Evolutionary conservation across 306 rosid species (phyloP), one percentile per base, ranked within the genome.

Genomic region (Vigna nakashimae): DNA sequence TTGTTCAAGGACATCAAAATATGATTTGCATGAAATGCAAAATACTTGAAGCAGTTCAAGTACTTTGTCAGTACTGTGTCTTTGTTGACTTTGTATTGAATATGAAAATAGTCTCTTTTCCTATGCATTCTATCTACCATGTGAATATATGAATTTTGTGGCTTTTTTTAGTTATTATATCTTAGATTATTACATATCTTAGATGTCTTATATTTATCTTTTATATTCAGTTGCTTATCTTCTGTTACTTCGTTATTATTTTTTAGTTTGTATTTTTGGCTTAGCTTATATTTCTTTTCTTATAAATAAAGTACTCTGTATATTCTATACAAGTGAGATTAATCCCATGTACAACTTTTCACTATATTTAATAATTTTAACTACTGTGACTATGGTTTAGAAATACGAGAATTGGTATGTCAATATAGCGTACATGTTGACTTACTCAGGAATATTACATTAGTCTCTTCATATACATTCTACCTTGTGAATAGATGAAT

Each of bases 161-260:
- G 76, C 49, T 59, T 69, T 62, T 59, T 59, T 58, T 55, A 53
- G 36, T 55, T 77, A 28, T 46, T 32, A 24, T 24, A 24, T 24
- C 2, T 24, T 24, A 24, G 28, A 24, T 24, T 20, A 20, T 20
- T 20, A 20, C 22, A 20, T 20, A 20, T 20, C 2, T 24, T 24
- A 24, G 28, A 24, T 24, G 2, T 24, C 28, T 24, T 24, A 24
- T 24, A 24, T 24, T 24, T 24, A 24, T 24, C 28, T 24, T 24
- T 24, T 24, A 24, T 24, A 24, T 24, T 24, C 28, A 24, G 28
- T 24, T 24, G 2, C 28, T 24, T 24, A 24, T 24, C 28, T 24
- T 24, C 0, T 24, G 28, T 24, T 24, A 1, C 28, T 24, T 2
- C 2, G 28, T 24, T 24, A 24, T 24, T 24, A 24, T 24, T 24